Evolutionary conservation across 495 filamentous ascomycete species (phyloP), one percentile per base, ranked within the genome.

Genomic region (Parmelia sp.): DNA sequence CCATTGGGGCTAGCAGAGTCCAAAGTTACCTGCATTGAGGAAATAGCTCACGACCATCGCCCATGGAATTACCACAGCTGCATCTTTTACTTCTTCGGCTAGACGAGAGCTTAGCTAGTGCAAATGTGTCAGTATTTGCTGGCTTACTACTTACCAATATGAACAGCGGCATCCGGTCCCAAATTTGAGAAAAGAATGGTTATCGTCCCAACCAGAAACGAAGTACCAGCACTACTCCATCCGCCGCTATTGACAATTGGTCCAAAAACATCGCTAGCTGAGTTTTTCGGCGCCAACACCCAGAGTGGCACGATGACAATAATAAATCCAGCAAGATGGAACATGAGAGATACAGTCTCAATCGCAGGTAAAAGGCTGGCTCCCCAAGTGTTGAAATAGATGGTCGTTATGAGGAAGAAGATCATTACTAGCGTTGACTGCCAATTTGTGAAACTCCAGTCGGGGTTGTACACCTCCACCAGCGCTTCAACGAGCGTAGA

Each of bases 301-400:
- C 51, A 55, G 17, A 55, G 51, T 7, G 51, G 51, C 10, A 55
- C 29, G 17, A 55, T 55, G 7, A 29, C 33, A 21, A 55, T 33
- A 33, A 55, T 29, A 10, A 55, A 55, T 19, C 51, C 51, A 11
- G 51, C 51, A 27, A 55, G 51, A 55, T 55, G 51, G 6, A 55
- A 55, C 4, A 19, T 29, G 14, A 55, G 21, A 33, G 51, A 55
- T 17, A 55, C 29, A 55, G 33, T 10, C 29, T 55, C 51, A 5
- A 55, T 55, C 29, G 29, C 29, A 33, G 51, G 51, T 10, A 55
- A 33, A 4, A 55, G 51, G 27, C 10, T 55, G 14, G 51, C 51
- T 19, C 51, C 51, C 51, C 51, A 55, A 8, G 51, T 55, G 33
- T 55, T 55, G 29, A 55, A 55, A 55, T 55, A 55, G 29, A 55